Base-by-base conservation (phyloP, 441 rosid species). In the Pelargonium myrrhifolium region DNA sequence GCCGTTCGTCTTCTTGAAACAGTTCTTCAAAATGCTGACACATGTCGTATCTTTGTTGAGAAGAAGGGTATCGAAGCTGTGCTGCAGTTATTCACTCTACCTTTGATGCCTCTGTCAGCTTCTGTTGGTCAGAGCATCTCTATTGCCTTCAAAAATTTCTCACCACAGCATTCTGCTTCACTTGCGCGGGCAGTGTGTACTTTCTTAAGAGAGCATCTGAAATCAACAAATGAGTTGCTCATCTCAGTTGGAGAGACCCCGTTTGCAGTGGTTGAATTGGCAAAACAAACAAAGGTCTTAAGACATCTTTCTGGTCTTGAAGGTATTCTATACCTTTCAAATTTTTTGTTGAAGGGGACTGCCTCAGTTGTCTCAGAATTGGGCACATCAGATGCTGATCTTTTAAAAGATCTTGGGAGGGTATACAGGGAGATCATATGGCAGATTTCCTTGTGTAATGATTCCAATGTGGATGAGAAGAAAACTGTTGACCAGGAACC, bases 1-100 rank as follows among this genome's bases (percentile, higher is more conserved):
- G 87, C 75, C 74, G 87, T 92, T 72, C 94, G 93, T 56, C 96
- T 94, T 73, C 92, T 94, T 74, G 99, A 94, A 76, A 86, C 96
- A 59, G 82, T 94, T 76, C 97, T 94, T 81, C 98, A 94, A 82
- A 95, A 95, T 84, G 94, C 97, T 22, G 98, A 92, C 70, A 89
- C 93, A 37, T 95, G 98, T 63, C 92, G 92, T 47, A 78, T 89
- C 49, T 95, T 95, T 85, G 87, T 95, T 71, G 98, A 95, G 82
- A 95, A 84, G 85, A 88, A 85, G 77, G 99, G 99, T 56, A 83
- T 90, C 71, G 97, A 95, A 83, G 86, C 86, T 72, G 88, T 90
- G 72, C 75, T 95, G 73, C 85, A 81, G 81, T 77, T 94, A 72
- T 80, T 89, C 77, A 75, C 86, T 64, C 81, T 92, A 85, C 96